phyloP scores from a whole-genome alignment of 371 early-diverging fungal genomes.

The Smittium mucronatum region DNA sequence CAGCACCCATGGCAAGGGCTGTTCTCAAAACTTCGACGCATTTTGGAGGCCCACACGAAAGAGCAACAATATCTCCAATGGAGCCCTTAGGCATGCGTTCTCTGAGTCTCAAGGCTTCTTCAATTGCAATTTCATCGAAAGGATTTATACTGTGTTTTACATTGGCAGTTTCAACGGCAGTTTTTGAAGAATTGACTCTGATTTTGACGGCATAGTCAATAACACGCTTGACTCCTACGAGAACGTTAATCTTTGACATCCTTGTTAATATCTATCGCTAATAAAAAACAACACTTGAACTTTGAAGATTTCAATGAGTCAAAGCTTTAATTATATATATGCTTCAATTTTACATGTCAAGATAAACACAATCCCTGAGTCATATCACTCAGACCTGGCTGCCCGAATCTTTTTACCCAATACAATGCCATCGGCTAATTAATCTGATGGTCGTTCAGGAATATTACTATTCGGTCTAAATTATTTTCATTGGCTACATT shows the following conservation, averaged over 20 bases:
- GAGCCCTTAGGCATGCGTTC: constrained; percentile 54
- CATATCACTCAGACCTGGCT: no score
- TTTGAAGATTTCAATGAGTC: no score
- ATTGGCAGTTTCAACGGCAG: constrained; percentile 79
- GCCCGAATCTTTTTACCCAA: no score
- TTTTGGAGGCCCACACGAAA: constrained; percentile 84
- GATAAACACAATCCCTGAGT: no score
- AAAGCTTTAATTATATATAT: no score
- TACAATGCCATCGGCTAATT: no score
- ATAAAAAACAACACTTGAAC: background rate
- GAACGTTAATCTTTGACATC: constrained; percentile 47
- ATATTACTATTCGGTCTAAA: no score
- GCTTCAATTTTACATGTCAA: no score
- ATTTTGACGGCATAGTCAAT: constrained; percentile 97
- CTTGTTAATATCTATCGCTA: background rate
- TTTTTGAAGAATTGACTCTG: constrained; percentile 79
- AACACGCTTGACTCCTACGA: constrained; percentile 92
- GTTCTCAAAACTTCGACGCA: constrained; percentile 86
- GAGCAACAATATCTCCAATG: constrained; percentile 63
- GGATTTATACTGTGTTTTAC: constrained; percentile 98
- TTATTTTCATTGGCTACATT: no score
- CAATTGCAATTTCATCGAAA: constrained; percentile 96
- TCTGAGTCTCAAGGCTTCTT: constrained; percentile 88
- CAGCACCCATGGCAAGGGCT: constrained; percentile 97
- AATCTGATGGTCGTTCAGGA: no score